These are phyloP conservation scores for Suillus discolor DNA, from an alignment of 768 basidiomycete genomes.

Conservation along the genomic window DNA sequence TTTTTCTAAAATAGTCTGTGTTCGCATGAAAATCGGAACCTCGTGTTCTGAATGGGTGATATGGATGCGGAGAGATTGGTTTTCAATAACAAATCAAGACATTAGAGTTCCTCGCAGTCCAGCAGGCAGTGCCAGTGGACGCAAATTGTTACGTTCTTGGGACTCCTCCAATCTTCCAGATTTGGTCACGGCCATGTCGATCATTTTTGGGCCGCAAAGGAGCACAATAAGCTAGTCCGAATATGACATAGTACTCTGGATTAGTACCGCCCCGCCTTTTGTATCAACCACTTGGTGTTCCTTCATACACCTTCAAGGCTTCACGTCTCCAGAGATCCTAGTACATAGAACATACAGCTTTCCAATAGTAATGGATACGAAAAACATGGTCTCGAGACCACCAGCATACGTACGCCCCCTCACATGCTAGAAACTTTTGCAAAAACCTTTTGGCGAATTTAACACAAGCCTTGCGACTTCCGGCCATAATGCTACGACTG, in stretches of 20 bases:
- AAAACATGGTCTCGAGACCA: background rate
- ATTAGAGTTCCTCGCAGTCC: background rate
- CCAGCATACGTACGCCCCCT: background rate
- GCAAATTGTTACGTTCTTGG: background rate
- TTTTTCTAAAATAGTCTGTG: background rate
- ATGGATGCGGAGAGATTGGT: background rate
- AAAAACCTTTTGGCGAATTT: slow-evolving; percentile 1
- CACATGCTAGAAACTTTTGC: background rate
- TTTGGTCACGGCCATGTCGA: background rate
- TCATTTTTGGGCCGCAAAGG: slow-evolving; percentile 3
- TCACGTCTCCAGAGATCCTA: background rate
- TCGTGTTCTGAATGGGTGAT: background rate
- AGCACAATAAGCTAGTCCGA: background rate
- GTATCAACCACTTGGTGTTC: background rate
- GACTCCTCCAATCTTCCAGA: background rate
- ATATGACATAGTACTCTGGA: background rate
- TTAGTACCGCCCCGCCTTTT: background rate
- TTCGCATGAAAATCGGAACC: background rate
- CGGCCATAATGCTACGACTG: background rate
- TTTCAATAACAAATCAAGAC: background rate
- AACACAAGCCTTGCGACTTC: background rate
- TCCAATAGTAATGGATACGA: background rate
- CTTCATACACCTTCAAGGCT: too few relatives aligned
- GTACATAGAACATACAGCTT: background rate
- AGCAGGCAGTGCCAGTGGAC: background rate